Evolutionary conservation across 2,329 filamentous ascomycete genomes (phyloP).

Genomic region (Ambrosiella cleistominuta): DNA sequence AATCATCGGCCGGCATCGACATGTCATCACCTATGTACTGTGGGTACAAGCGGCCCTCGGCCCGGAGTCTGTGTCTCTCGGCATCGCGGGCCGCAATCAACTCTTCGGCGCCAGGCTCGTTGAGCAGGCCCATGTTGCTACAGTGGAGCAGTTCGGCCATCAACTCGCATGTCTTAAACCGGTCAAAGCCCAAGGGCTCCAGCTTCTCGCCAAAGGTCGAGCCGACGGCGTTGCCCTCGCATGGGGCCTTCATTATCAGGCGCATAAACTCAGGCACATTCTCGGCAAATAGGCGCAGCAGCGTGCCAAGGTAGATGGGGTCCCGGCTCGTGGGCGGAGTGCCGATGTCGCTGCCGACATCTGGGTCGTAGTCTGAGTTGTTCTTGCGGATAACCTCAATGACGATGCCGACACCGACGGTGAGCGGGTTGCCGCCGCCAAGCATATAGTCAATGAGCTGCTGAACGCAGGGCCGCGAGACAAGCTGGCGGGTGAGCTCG

Average conservation of each 20-base stretch:
- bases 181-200: slow-evolving; percentile 86
- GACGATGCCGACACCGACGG: slow-evolving; percentile 89
- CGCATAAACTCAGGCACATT: slow-evolving; percentile 90
- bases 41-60: slow-evolving; percentile 50
- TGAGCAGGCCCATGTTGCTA: slow-evolving; percentile 94
- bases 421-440: slow-evolving; percentile 78
- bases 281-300: slow-evolving; percentile 74
- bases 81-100: slow-evolving; percentile 63
- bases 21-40: slow-evolving; percentile 23
- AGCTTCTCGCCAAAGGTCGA: slow-evolving; percentile 85
- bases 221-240: slow-evolving; percentile 55
- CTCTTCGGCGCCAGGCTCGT: slow-evolving; percentile 77
- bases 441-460: slow-evolving; percentile 85
- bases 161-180: slow-evolving; percentile 96
- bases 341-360: slow-evolving; percentile 66
- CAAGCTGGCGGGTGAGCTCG: slow-evolving; percentile 83
- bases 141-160: slow-evolving; percentile 97
- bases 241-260: slow-evolving; percentile 62
- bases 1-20: slow-evolving; percentile 33
- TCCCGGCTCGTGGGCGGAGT: slow-evolving; percentile 69
- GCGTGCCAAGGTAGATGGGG: slow-evolving; percentile 84
- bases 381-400: slow-evolving; percentile 99
- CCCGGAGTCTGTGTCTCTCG: slow-evolving; percentile 63
- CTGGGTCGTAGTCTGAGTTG: slow-evolving; percentile 95
- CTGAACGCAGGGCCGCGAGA: slow-evolving; percentile 69